These are phyloP conservation scores for Wolfiporia cocos DNA, from an alignment of 1,284 basidiomycete species.

Conservation along the genomic window DNA sequence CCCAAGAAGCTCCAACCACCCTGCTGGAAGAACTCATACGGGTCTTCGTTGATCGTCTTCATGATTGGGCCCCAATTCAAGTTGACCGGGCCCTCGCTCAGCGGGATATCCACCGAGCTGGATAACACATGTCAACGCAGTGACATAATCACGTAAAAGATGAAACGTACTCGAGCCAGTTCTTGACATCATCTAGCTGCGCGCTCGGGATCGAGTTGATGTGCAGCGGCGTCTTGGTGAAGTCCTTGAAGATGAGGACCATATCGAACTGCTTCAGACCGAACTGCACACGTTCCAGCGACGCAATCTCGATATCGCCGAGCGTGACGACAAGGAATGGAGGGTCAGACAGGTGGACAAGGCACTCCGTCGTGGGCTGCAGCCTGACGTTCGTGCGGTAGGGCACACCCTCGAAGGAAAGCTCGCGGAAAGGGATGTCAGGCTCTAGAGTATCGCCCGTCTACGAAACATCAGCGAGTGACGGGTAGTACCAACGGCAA, in stretches of 20 bases:
- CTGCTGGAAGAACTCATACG: slow-evolving; percentile 92
- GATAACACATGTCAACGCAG: slow-evolving; percentile 4
- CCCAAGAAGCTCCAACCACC: slow-evolving; percentile 95
- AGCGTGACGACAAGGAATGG: slow-evolving; percentile 97
- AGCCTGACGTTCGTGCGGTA: slow-evolving; percentile 92
- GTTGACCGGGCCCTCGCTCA: slow-evolving; percentile 96
- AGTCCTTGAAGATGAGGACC: slow-evolving; percentile 95
- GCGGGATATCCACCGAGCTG: slow-evolving; percentile 93
- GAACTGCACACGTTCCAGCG: slow-evolving; percentile 96
- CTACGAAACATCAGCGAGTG: slow-evolving; percentile 30
- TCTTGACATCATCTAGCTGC: slow-evolving; percentile 93
- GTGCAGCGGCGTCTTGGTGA: slow-evolving; percentile 86
- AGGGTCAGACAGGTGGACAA: slow-evolving; percentile 92
- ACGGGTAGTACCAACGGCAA: background rate
- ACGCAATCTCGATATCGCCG: slow-evolving; percentile 93
- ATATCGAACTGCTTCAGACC: slow-evolving; percentile 97
- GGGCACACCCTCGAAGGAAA: slow-evolving; percentile 97
- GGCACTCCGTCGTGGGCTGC: slow-evolving; percentile 95
- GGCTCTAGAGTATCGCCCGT: slow-evolving; percentile 84
- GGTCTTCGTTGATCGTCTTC: slow-evolving; percentile 95
- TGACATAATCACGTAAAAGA: slow-evolving; percentile 2
- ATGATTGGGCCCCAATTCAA: slow-evolving; percentile 98
- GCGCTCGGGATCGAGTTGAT: slow-evolving; percentile 93
- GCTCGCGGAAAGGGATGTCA: slow-evolving; percentile 95
- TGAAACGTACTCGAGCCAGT: slow-evolving; percentile 91